These are phyloP conservation scores for Lentinula boryana DNA, from an alignment of 768 basidiomycete species.

Conservation along the genomic window DNA sequence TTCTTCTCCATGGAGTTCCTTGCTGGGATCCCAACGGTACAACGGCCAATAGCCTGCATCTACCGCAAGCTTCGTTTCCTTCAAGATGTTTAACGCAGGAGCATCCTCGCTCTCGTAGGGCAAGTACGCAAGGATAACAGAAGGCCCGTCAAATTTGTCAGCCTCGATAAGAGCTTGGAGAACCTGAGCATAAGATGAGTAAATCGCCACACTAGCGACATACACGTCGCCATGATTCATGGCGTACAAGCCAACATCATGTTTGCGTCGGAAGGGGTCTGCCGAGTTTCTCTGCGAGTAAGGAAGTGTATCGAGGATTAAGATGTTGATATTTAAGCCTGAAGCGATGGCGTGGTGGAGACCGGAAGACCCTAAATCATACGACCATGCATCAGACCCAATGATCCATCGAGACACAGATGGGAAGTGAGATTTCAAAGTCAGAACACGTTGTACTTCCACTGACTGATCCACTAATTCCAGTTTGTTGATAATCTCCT, in stretches of 20 bases:
- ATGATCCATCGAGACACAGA: conserved; percentile 90
- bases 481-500: conserved; percentile 48
- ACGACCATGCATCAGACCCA: conserved; percentile 97
- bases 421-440: conserved; percentile 56
- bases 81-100: conserved; percentile 83
- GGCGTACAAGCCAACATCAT: conserved; percentile 95
- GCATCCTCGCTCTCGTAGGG: conserved; percentile 78
- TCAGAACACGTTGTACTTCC: conserved; percentile 50
- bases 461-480: conserved; percentile 34
- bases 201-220: conserved; percentile 92
- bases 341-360: conserved; percentile 93
- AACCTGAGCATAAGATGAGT: conserved; percentile 92
- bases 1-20: conserved; percentile 68
- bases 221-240: conserved; percentile 98
- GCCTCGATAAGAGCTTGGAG: conserved; percentile 90
- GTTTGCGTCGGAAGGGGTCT: conserved; percentile 78
- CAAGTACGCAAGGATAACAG: conserved; percentile 89
- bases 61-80: conserved; percentile 95
- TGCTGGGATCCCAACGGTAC: conserved; percentile 94
- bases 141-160: conserved; percentile 84
- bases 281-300: conserved; percentile 72
- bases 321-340: conserved; percentile 87
- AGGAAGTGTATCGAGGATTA: conserved; percentile 89
- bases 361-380: conserved; percentile 93
- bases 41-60: conserved; percentile 97